Conservation (phyloP, 2,329 filamentous ascomycete species). For the Cladosporium cucumerinum region DNA sequence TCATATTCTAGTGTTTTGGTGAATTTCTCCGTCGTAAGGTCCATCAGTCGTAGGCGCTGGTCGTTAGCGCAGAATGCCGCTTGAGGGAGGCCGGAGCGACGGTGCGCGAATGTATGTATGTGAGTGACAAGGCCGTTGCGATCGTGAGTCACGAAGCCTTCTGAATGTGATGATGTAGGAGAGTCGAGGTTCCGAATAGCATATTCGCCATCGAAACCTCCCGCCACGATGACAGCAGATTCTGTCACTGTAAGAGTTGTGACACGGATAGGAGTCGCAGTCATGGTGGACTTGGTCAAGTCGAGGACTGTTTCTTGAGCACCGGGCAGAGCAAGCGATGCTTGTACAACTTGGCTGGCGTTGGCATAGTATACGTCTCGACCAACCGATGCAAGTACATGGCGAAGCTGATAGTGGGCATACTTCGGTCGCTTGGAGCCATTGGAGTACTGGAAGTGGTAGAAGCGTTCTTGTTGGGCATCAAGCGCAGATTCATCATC, state of each 20-base stretch:
- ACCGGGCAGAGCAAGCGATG: conserved; percentile 46
- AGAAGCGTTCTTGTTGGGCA: conserved; percentile 22
- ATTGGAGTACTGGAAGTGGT: conserved; percentile 32
- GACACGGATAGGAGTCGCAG: conserved; percentile 43
- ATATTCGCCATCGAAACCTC: conserved; percentile 58
- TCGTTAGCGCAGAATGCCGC: conserved; percentile 60
- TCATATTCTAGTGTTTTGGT: conserved; percentile 54
- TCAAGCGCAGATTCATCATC: neutral
- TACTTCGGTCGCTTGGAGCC: conserved; percentile 48
- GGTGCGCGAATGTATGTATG: conserved; percentile 51
- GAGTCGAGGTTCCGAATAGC: conserved; percentile 45
- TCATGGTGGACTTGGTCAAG: conserved; percentile 40
- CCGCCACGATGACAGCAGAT: conserved; percentile 47
- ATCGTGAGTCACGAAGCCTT: conserved; percentile 50
- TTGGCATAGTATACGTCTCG: conserved; percentile 55
- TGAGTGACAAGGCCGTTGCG: conserved; percentile 58
- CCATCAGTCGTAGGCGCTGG: conserved; percentile 51
- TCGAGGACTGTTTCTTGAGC: conserved; percentile 47
- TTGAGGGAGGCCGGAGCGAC: conserved; percentile 45
- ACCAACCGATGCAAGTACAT: conserved; percentile 53
- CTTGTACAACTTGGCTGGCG: conserved; percentile 48
- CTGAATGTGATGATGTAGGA: conserved; percentile 31
- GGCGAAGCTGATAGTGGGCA: conserved; percentile 59
- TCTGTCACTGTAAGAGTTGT: conserved; percentile 49
- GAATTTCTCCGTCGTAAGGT: conserved; percentile 57